Evolutionary conservation across 75 land plant species (phyloP).

Genomic region (Cupressus sempervirens): DNA sequence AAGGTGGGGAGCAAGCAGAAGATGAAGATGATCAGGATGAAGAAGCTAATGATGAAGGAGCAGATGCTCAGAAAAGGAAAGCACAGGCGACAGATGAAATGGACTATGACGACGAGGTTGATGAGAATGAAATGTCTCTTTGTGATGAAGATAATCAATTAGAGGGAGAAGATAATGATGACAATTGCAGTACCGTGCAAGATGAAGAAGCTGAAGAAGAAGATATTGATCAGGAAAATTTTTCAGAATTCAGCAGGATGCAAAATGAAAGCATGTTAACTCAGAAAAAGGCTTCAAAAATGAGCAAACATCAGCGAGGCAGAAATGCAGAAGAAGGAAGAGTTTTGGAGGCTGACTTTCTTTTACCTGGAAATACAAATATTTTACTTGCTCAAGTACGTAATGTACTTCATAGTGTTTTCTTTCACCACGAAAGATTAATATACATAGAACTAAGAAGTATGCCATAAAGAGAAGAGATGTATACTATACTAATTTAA

Average conservation of each 20-base stretch:
- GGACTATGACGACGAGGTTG: conserved; percentile 71
- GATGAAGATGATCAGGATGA: conserved; percentile 56
- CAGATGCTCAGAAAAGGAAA: conserved; percentile 70
- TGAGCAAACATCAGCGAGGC: conserved; percentile 19
- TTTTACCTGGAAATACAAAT: conserved; percentile 43
- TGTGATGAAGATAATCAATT: conserved; percentile 24
- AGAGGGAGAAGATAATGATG: conserved; percentile 34
- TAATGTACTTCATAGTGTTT: neutral
- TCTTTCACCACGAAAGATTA: neutral
- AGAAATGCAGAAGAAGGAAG: conserved; percentile 23
- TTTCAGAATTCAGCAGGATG: conserved; percentile 3
- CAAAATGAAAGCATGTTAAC: conserved; percentile 7
- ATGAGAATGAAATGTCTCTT: conserved; percentile 28
- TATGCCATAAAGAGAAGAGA: neutral
- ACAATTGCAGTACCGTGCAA: conserved; percentile 29
- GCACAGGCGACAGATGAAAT: conserved; percentile 69
- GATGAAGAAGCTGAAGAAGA: conserved; percentile 15
- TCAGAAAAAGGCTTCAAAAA: conserved; percentile 8
- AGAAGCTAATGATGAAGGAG: conserved; percentile 70
- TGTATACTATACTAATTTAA: neutral
- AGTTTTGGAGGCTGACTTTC: conserved; percentile 55
- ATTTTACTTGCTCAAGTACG: conserved; percentile 74
- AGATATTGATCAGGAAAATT: conserved; percentile 14
- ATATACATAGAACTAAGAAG: neutral
- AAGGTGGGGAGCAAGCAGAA: conserved; percentile 38